Evolutionary conservation across 164 flowering plant species (phyloP).

Genomic region (Umbilicus rupestris): DNA sequence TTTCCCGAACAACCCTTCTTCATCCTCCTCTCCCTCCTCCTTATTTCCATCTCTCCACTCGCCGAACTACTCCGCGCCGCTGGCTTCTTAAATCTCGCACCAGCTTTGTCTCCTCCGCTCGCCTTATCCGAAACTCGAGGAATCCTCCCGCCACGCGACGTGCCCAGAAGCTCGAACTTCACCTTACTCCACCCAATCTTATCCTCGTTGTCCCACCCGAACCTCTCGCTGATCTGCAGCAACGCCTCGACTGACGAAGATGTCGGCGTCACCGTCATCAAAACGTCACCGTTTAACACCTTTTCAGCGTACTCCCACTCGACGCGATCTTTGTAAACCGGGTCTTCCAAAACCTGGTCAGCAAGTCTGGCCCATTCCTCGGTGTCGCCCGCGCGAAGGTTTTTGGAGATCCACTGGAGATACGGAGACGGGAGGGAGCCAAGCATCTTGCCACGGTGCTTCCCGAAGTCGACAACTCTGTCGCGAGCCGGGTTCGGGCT

Average conservation of each 20-base stretch:
- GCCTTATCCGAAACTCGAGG: slow-evolving; percentile 26
- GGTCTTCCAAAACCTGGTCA: slow-evolving; percentile 72
- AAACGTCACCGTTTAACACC: slow-evolving; percentile 33
- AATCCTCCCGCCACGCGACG: slow-evolving; percentile 59
- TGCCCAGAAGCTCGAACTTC: slow-evolving; percentile 60
- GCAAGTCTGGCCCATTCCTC: slow-evolving; percentile 63
- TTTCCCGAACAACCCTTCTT: slow-evolving; percentile 16
- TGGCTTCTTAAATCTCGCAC: background rate
- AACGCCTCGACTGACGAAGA: slow-evolving; percentile 29
- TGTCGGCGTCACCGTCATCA: background rate
- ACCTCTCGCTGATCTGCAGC: slow-evolving; percentile 54
- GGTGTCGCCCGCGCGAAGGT: slow-evolving; percentile 48
- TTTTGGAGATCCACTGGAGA: slow-evolving; percentile 73
- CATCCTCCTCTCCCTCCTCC: slow-evolving; percentile 9
- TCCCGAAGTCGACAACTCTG: slow-evolving; percentile 62
- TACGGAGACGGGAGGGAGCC: slow-evolving; percentile 74
- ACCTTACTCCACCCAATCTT: slow-evolving; percentile 53
- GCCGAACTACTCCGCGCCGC: slow-evolving; percentile 15
- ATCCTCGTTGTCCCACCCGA: slow-evolving; percentile 75
- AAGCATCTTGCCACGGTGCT: slow-evolving; percentile 62
- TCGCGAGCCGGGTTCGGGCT: slow-evolving; percentile 44
- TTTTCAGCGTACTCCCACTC: slow-evolving; percentile 73
- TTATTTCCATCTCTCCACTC: no score
- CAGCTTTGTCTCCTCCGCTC: background rate
- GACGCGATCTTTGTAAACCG: slow-evolving; percentile 55